phyloP scores from a whole-genome alignment of 2,329 filamentous ascomycete species.

The Pyricularia pennisetigena region DNA sequence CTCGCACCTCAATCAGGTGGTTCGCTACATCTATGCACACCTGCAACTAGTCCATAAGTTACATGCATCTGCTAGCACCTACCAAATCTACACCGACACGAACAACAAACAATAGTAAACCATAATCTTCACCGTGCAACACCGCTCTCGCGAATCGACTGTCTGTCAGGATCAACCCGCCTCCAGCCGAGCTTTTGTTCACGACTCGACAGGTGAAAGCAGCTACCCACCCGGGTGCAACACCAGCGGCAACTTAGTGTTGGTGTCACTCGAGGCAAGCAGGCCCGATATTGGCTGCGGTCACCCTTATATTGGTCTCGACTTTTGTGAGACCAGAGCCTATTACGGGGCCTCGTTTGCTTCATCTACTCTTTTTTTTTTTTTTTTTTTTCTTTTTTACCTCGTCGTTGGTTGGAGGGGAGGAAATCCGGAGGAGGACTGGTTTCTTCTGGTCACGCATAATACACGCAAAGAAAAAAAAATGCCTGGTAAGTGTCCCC shows the following conservation, averaged over 20 bases:
- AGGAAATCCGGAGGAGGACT: not conserved
- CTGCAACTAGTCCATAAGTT: not conserved
- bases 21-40: not conserved
- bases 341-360: not conserved
- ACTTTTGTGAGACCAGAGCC: not conserved
- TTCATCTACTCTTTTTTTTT: not conserved
- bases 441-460: not conserved
- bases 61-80: not conserved
- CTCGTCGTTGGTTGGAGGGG: not conserved
- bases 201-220: not conserved
- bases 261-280: not conserved
- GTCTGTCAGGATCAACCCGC: not conserved
- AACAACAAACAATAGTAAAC: not conserved
- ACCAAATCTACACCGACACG: not conserved
- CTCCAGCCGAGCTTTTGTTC: not conserved
- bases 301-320: not conserved
- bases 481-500: not conserved
- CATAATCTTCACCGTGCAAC: not conserved
- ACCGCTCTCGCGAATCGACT: not conserved
- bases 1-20: not conserved
- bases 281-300: not conserved
- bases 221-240: not conserved
- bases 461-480: not conserved
- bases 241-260: not conserved
- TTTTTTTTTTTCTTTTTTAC: not conserved